phyloP scores from a whole-genome alignment of 2,329 filamentous ascomycete genomes.

The Dothistroma septosporum region DNA sequence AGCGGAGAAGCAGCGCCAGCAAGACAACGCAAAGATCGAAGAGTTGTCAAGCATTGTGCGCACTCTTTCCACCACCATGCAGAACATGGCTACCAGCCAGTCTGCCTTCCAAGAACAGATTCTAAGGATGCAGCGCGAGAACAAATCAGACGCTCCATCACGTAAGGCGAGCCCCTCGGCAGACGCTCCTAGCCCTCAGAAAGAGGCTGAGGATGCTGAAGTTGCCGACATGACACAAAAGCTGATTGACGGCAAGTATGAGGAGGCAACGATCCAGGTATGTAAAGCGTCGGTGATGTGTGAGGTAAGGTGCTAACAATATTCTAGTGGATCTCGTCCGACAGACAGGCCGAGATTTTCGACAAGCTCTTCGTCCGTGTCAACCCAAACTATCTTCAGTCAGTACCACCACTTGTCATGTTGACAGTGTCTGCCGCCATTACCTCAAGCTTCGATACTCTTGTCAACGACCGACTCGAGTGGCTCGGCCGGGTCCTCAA shows the following conservation, averaged over 20 bases:
- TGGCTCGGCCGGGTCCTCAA: conserved; percentile 57
- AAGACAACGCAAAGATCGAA: conserved; percentile 64
- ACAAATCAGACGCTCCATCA: conserved; percentile 40
- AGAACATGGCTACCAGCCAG: conserved; percentile 65
- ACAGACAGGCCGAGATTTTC: conserved; percentile 57
- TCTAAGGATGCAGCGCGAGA: conserved; percentile 40
- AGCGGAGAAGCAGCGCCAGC: conserved; percentile 49
- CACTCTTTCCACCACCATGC: conserved; percentile 64
- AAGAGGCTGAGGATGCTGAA: conserved; percentile 52
- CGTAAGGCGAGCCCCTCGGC: conserved; percentile 11
- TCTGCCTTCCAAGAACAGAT: conserved; percentile 61
- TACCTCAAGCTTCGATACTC: conserved; percentile 52
- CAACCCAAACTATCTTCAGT: conserved; percentile 53
- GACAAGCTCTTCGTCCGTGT: conserved; percentile 57
- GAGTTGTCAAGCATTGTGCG: conserved; percentile 65
- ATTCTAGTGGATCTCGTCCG: conserved; percentile 57
- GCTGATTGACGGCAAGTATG: conserved; percentile 54
- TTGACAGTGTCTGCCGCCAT: conserved; percentile 62
- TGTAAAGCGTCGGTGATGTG: conserved; percentile 9
- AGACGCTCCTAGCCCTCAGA: conserved; percentile 34
- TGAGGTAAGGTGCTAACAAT: conserved; percentile 32
- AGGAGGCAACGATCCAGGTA: conserved; percentile 45
- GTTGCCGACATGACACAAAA: conserved; percentile 59
- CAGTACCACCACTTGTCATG: conserved; percentile 54
- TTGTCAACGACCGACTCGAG: conserved; percentile 51